Evolutionary conservation across 2,329 filamentous ascomycete genomes (phyloP), one percentile per base, ranked within the genome.

Genomic region (Neonectria magnoliae): DNA sequence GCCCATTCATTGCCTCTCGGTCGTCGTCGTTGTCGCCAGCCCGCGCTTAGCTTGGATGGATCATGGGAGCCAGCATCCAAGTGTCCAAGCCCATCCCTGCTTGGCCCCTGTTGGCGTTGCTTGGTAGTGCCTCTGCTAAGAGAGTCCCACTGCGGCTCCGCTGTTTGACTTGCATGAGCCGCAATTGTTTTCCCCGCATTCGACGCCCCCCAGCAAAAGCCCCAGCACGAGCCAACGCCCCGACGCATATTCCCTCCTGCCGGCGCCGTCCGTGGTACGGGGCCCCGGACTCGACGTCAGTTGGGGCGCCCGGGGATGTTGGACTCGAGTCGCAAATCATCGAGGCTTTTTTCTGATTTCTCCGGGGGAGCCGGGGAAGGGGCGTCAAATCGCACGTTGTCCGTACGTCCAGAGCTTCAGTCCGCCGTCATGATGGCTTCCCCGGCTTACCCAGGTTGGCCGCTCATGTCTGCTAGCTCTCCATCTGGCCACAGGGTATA

Each of bases 111-210:
- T 44, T 55, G 50, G 55, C 57, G 62, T 45, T 60, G 29, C 22
- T 51, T 55, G 42, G 54, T 57, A 63, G 57, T 53, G 58, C 58
- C 60, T 57, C 41, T 25, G 65, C 68, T 67, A 67, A 10, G 62
- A 18, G 33, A 33, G 65, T 65, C 68, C 72, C 72, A 74, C 71
- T 74, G 72, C 72, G 72, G 72, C 72, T 74, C 72, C 72, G 72
- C 72, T 73, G 65, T 60, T 73, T 74, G 68, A 72, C 70, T 74
- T 74, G 70, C 72, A 74, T 74, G 72, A 74, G 72, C 72, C 72
- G 72, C 72, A 74, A 71, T 73, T 70, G 44, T 48, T 51, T 74
- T 74, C 72, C 72, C 72, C 72, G 70, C 72, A 74, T 73, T 62
- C 67, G 54, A 69, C 33, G 16, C 62, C 71, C 71, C 48, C 59